Conservation (phyloP, 495 filamentous ascomycete species). For the Jackrogersella multiformis region DNA sequence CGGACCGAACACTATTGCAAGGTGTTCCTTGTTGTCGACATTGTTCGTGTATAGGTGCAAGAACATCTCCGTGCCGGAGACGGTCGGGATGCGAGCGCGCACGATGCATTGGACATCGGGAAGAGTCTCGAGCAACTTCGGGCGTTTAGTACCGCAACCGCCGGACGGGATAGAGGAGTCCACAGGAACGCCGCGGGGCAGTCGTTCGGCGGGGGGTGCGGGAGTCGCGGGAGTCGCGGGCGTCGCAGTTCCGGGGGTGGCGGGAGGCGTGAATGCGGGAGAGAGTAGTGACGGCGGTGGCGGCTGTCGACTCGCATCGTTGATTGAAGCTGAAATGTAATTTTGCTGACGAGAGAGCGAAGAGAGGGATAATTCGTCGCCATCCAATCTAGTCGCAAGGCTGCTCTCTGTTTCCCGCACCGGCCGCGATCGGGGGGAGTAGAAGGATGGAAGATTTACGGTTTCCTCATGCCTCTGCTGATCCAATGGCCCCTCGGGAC, state of each 20-base stretch:
- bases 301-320: slow-evolving; percentile 34
- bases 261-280: slow-evolving; percentile 84
- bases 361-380: slow-evolving; percentile 32
- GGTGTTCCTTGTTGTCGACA: slow-evolving; percentile 92
- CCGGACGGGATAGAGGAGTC: slow-evolving; percentile 61
- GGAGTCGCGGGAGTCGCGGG: slow-evolving; percentile 57
- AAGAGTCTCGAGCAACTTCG: slow-evolving; percentile 72
- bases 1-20: slow-evolving; percentile 96
- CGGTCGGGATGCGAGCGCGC: slow-evolving; percentile 85
- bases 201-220: slow-evolving; percentile 44
- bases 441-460: slow-evolving; percentile 55
- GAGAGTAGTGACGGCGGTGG: slow-evolving; percentile 66
- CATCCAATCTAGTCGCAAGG: slow-evolving; percentile 14
- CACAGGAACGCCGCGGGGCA: slow-evolving; percentile 62
- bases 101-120: slow-evolving; percentile 84
- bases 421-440: slow-evolving; percentile 54
- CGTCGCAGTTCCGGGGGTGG: slow-evolving; percentile 72
- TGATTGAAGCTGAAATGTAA: neutral
- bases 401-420: slow-evolving; percentile 27
- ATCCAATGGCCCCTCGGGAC: neutral
- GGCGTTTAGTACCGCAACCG: slow-evolving; percentile 64
- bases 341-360: neutral
- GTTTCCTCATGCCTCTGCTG: slow-evolving; percentile 38
- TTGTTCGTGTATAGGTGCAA: slow-evolving; percentile 94
- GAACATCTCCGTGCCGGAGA: slow-evolving; percentile 93